Evolutionary conservation across 768 basidiomycete genomes (phyloP).

Genomic region (Hygrophoropsis aurantiaca): DNA sequence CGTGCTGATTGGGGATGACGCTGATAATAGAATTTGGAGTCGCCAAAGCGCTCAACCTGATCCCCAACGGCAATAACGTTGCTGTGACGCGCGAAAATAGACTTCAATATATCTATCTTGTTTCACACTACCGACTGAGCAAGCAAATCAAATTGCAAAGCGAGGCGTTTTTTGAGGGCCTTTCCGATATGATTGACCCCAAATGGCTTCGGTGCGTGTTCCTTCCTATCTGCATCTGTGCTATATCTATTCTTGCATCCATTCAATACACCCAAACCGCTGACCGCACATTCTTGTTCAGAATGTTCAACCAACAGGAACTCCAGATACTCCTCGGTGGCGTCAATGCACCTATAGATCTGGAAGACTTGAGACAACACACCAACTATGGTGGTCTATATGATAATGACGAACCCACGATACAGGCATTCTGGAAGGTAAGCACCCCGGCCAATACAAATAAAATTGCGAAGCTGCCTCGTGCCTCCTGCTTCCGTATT

Average conservation of each 20-base stretch:
- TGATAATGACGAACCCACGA: constrained; percentile 67
- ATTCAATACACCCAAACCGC: neutral
- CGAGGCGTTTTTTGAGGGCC: constrained; percentile 86
- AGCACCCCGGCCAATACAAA: constrained; percentile 11
- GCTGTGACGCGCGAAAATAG: constrained; percentile 88
- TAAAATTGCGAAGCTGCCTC: neutral
- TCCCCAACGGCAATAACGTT: constrained; percentile 78
- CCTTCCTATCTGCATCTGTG: neutral
- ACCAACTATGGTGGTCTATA: constrained; percentile 85
- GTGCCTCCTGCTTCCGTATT: constrained; percentile 2
- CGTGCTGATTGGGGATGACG: neutral
- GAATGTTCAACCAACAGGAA: constrained; percentile 98
- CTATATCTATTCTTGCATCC: neutral
- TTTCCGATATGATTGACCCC: constrained; percentile 88
- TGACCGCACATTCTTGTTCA: constrained; percentile 25
- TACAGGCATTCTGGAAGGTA: constrained; percentile 83
- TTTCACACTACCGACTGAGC: constrained; percentile 86
- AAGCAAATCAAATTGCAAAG: constrained; percentile 86
- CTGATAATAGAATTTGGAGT: constrained; percentile 71
- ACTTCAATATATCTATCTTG: constrained; percentile 84
- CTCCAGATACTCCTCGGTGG: constrained; percentile 90
- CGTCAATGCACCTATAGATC: constrained; percentile 79
- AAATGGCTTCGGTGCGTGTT: constrained; percentile 73
- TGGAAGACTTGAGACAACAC: constrained; percentile 75
- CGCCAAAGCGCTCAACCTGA: constrained; percentile 71